Base-by-base conservation (phyloP, 208 protist species). In the Trypanosoma boissoni region DNA sequence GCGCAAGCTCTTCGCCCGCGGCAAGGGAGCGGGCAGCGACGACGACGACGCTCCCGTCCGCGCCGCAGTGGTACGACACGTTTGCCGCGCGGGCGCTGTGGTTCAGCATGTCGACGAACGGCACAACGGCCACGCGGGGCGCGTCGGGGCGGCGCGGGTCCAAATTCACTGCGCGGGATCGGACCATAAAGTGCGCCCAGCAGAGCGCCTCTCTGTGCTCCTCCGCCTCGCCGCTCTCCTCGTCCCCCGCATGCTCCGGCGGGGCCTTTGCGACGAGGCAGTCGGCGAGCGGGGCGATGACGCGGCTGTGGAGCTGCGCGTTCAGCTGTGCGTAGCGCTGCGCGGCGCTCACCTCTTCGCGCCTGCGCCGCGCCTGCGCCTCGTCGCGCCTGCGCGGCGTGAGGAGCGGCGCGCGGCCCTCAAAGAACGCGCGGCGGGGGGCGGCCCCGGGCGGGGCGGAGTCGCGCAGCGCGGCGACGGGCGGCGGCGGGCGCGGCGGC, bases 151-250 rank as follows among this genome's bases (percentile, higher is more conserved):
- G 51, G 1, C 44, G 23, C 5, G 31, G 49, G 44, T 71, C 42
- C 29, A 92, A 26, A 60, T 92, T 90, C 29, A 93, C 68, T 0
- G 72, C 70, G 32, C 89, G 76, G 3, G 89, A 95, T 39, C 89
- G 83, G 45, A 88, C 55, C 81, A 89, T 92, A 53, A 93, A 95
- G 67, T 95, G 89, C 4, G 84, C 76, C 86, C 86, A 93, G 12
- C 65, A 55, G 59, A 92, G 44, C 31, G 44, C 36, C 32, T 73
- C 80, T 44, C 68, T 54, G 53, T 80, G 67, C 23, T 21, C 62
- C 23, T 21, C 58, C 24, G 24, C 16, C 14, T 50, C 39, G 45
- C 14, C 21, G 28, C 43, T 8, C 49, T 27, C 26, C 54, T 29
- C n/a, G n/a, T n/a, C n/a, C n/a, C n/a, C n/a, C n/a, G n/a, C n/a